Conservation (phyloP, 2,329 filamentous ascomycete species). For the Fusarium sp. region DNA sequence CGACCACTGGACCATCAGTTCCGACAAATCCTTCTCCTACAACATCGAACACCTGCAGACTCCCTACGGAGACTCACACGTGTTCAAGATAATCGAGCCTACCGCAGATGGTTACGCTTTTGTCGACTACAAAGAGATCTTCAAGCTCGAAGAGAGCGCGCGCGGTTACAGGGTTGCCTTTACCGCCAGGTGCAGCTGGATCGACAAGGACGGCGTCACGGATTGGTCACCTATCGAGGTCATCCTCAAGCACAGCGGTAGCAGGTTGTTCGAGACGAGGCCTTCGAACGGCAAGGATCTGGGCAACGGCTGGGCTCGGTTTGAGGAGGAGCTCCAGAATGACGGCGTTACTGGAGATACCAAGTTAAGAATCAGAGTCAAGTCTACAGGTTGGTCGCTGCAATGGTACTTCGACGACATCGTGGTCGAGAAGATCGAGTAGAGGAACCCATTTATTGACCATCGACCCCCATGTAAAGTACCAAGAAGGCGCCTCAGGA, state of each 20-base stretch:
- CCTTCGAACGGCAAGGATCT: background rate
- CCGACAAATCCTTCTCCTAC: background rate
- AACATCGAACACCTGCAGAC: background rate
- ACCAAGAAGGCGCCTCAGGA: background rate
- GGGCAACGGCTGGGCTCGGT: background rate
- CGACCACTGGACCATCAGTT: background rate
- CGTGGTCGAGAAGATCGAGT: background rate
- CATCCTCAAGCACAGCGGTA: background rate
- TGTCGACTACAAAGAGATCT: background rate
- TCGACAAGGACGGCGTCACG: background rate
- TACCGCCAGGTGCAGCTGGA: background rate
- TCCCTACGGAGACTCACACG: background rate
- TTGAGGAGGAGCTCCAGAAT: background rate
- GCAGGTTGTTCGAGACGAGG: background rate
- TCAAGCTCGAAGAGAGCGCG: background rate
- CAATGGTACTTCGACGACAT: slow-evolving; percentile 2
- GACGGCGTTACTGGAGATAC: background rate
- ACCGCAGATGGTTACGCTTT: background rate
- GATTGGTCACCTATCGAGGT: background rate
- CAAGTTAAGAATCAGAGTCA: background rate
- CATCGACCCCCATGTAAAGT: background rate
- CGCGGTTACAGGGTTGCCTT: background rate
- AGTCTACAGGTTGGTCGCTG: background rate
- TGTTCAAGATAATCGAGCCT: background rate
- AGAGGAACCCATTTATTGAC: background rate